These are phyloP conservation scores for Saccharomyces pastorianus DNA, from an alignment of 1,139 yeast species.

Conservation along the genomic window DNA sequence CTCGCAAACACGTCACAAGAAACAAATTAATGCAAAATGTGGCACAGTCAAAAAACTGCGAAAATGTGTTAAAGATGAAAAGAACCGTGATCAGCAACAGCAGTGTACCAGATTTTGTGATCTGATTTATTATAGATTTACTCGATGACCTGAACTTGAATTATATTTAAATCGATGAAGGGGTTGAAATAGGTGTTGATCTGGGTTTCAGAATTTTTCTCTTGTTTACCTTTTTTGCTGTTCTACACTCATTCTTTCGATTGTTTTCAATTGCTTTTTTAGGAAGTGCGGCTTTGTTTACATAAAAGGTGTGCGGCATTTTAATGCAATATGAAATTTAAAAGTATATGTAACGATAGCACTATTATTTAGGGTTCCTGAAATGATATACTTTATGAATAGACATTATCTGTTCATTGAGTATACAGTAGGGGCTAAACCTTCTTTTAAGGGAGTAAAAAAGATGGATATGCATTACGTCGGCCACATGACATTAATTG, in stretches of 20 bases:
- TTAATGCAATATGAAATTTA: neutral
- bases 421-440: neutral
- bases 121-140: neutral
- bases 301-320: neutral
- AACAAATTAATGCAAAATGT: neutral
- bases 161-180: neutral
- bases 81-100: neutral
- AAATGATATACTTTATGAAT: neutral
- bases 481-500: neutral
- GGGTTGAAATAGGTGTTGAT: neutral
- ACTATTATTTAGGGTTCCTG: neutral
- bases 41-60: neutral
- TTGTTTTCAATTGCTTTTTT: neutral
- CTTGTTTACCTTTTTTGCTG: neutral
- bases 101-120: neutral
- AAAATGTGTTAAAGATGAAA: neutral
- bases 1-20: constrained; percentile 6
- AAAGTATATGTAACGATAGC: neutral
- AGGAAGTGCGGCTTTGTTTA: constrained; percentile 1
- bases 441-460: neutral
- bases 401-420: neutral
- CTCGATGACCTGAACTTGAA: neutral
- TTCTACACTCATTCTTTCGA: neutral
- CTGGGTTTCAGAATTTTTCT: neutral
- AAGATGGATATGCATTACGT: neutral